phyloP scores from a whole-genome alignment of 352 stramenopile species.

The Pythium monospermum region DNA sequence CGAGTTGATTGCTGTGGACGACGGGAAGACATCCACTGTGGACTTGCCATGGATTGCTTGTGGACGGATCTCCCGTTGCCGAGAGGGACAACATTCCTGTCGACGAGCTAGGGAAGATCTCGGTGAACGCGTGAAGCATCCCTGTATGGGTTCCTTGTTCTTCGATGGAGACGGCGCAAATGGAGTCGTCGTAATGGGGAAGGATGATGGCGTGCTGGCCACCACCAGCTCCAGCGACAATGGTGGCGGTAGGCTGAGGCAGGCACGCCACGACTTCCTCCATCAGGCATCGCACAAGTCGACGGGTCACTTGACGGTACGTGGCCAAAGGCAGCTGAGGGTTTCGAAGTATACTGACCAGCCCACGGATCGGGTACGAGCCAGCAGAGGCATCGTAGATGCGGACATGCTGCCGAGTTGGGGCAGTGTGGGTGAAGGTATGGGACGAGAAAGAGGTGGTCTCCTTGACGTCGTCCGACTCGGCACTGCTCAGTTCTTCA shows the following conservation, averaged over 20 bases:
- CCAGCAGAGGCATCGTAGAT: slow-evolving; percentile 10
- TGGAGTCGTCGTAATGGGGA: slow-evolving; percentile 15
- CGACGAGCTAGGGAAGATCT: slow-evolving; percentile 20
- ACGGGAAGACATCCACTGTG: slow-evolving; percentile 24
- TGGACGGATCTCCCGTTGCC: background rate
- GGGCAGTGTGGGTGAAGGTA: background rate
- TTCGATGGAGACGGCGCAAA: slow-evolving; percentile 29
- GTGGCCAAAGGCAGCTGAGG: slow-evolving; percentile 6
- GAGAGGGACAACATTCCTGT: slow-evolving; percentile 16
- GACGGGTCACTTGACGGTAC: slow-evolving; percentile 7
- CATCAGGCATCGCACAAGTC: slow-evolving; percentile 10
- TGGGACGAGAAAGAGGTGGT: background rate
- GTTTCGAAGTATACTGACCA: slow-evolving; percentile 17
- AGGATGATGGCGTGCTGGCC: background rate
- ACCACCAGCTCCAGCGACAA: slow-evolving; percentile 16
- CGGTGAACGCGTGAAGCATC: slow-evolving; percentile 24
- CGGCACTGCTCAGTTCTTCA: slow-evolving; percentile 15
- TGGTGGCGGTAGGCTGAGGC: slow-evolving; percentile 11
- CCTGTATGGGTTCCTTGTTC: slow-evolving; percentile 2
- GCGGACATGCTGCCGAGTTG: background rate
- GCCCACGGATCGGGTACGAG: slow-evolving; percentile 8
- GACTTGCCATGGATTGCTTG: slow-evolving; percentile 11
- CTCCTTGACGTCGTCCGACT: slow-evolving; percentile 6
- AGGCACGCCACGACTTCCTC: slow-evolving; percentile 18
- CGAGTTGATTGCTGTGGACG: slow-evolving; percentile 7